Evolutionary conservation across 106 monocot species (phyloP).

Genomic region (Gastrodia elata): DNA sequence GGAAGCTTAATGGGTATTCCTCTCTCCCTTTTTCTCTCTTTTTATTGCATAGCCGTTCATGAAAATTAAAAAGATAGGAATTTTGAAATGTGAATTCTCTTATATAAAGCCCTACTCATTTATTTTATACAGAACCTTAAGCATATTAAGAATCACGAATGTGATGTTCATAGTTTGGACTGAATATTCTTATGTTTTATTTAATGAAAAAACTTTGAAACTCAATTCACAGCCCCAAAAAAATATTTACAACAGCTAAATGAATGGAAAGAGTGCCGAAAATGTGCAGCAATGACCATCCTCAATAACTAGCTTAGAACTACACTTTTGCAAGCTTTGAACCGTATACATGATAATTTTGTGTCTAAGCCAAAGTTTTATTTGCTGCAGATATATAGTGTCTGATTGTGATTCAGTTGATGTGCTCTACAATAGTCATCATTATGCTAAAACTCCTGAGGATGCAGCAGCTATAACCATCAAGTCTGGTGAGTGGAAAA

Average conservation of each 20-base stretch:
- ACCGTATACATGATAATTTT: not conserved
- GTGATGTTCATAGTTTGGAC: not conserved
- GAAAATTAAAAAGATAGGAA: not conserved
- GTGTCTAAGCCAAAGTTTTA: not conserved
- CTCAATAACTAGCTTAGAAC: no score
- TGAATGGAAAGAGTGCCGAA: no score
- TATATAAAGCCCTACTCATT: not conserved
- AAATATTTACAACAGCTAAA: no score
- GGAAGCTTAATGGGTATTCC: constrained; percentile 41
- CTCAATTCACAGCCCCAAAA: no score
- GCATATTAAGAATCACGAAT: not conserved
- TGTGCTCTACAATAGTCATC: constrained; percentile 12
- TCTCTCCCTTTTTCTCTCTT: not conserved
- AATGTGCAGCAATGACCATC: no score
- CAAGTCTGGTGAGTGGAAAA: constrained; percentile 23
- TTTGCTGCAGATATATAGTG: constrained; percentile 33
- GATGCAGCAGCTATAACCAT: constrained; percentile 29
- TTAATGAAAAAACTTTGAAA: no score
- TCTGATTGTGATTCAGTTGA: constrained; percentile 51
- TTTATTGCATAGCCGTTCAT: not conserved
- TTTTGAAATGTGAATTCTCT: not conserved
- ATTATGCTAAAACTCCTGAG: constrained; percentile 15
- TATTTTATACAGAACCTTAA: not conserved
- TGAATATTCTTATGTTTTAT: not conserved
- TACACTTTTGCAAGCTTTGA: not conserved